Evolutionary conservation across 2,329 filamentous ascomycete species (phyloP), one percentile per base, ranked within the genome.

Genomic region (Sarocladiaceae sp.): DNA sequence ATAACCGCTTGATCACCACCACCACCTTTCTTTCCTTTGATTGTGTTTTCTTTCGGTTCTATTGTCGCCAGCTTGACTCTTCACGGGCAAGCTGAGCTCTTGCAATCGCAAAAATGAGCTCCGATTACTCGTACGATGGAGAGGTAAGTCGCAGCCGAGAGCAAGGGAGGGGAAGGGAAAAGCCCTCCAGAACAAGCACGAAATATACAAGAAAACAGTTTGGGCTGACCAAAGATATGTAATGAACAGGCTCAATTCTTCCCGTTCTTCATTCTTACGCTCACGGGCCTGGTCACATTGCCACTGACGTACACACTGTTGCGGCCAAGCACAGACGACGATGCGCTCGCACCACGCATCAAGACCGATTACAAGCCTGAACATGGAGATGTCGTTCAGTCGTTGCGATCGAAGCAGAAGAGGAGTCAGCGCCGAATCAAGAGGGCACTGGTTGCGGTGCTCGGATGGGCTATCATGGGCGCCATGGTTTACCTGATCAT

Each of bases 61-160:
- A 52, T 26, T 39, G 31, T 44, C 50, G 40, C 48, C 23, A 28
- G 20, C 26, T 17, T 52, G 26, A 36, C 37, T 52, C 22, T 52
- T n/a, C 22, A 46, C 57, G 60, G 64, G 66, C 62, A 57, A 65
- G 59, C 60, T 63, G 63, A 66, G 70, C 68, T 67, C 63, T 62
- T 61, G 55, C 58, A 58, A 60, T 61, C 62, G 70, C 62, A 74
- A 85, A 76, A 69, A 94, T 94, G 84, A 92, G 87, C 67, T 90
- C 88, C 65, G 93, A 97, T 72, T 99, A 99, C 79, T 95, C 89
- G 64, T 99, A 99, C 76, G 94, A 99, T 81, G 89, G 96, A 68
- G 84, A 94, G 83, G 87, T 87, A 67, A 12, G 47, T 50, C 6
- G 15, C n/a, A 26, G 15, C 31, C 28, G 18, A 17, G 18, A 6